Evolutionary conservation across 2,329 filamentous ascomycete genomes (phyloP).

Genomic region (Sordariomycetes sp.): DNA sequence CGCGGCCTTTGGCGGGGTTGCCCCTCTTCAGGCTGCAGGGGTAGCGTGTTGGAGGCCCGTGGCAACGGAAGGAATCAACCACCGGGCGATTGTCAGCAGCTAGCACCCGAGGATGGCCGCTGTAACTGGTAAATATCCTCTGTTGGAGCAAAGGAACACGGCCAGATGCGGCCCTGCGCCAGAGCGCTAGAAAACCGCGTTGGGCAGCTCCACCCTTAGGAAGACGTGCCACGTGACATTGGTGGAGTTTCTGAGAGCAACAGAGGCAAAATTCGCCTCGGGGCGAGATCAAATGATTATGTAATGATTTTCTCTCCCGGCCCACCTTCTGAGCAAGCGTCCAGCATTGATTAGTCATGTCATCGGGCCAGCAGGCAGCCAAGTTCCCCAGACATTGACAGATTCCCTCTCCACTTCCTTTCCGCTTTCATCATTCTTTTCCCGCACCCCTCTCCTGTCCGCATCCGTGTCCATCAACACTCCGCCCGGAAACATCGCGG

Average conservation of each 20-base stretch:
- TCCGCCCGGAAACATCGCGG: neutral
- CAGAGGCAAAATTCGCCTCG: no score
- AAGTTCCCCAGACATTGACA: neutral
- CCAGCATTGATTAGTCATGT: neutral
- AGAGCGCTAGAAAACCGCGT: neutral
- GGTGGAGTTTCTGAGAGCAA: neutral
- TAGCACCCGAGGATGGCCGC: neutral
- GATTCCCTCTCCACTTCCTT: conserved; percentile 2
- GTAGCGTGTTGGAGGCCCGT: neutral
- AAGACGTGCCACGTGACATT: neutral
- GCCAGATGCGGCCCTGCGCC: neutral
- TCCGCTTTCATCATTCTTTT: neutral
- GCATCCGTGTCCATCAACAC: neutral
- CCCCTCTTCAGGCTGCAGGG: neutral
- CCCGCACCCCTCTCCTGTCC: neutral
- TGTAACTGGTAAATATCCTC: neutral
- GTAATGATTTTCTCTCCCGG: neutral
- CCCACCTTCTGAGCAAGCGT: neutral
- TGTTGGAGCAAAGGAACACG: neutral
- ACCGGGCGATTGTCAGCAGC: neutral
- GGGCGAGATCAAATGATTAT: no score
- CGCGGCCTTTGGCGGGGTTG: neutral
- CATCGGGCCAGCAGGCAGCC: neutral
- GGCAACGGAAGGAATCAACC: neutral
- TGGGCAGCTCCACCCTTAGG: neutral